A percentile compares a stretch with the other conserved stretches of the same genome.
Evolutionary conservation across 1,139 yeast genomes (phyloP).

Genomic region (Kodamaea sp.): DNA sequence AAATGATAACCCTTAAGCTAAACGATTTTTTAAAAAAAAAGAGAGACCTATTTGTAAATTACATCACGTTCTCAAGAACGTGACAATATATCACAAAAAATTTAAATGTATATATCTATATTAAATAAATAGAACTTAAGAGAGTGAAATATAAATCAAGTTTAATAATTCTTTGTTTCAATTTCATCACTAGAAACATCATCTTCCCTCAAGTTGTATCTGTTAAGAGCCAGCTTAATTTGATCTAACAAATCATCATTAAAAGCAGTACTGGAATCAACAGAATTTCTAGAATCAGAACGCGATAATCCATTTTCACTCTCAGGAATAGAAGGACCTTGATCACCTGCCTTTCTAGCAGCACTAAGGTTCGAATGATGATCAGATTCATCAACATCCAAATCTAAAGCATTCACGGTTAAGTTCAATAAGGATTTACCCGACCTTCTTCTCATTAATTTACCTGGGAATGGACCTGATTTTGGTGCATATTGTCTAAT

Average conservation of each 20-base stretch:
- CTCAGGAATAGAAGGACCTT: constrained; percentile 21
- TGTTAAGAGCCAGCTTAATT: constrained; percentile 52
- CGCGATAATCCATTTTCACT: constrained; percentile 29
- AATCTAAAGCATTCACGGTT: constrained; percentile 63
- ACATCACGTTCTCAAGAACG: no score
- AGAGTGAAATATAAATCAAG: background rate
- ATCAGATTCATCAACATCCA: constrained; percentile 56
- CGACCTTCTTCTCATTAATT: constrained; percentile 60
- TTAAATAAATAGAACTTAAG: background rate
- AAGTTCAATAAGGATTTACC: constrained; percentile 66
- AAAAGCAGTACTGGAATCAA: constrained; percentile 28
- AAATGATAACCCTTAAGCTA: background rate
- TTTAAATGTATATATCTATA: background rate
- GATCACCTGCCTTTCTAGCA: constrained; percentile 16
- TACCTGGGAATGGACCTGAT: constrained; percentile 54
- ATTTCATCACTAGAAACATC: constrained; percentile 54
- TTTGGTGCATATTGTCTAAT: constrained; percentile 36
- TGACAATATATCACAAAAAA: background rate
- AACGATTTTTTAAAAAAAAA: no score
- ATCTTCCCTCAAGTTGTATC: constrained; percentile 37
- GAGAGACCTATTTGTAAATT: no score
- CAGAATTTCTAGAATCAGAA: constrained; percentile 33
- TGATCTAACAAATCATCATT: constrained; percentile 46
- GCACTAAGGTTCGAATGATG: constrained; percentile 19
- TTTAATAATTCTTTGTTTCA: constrained; percentile 38